Evolutionary conservation across 345 rosid species (phyloP).

Genomic region (Syzygium oleosum): DNA sequence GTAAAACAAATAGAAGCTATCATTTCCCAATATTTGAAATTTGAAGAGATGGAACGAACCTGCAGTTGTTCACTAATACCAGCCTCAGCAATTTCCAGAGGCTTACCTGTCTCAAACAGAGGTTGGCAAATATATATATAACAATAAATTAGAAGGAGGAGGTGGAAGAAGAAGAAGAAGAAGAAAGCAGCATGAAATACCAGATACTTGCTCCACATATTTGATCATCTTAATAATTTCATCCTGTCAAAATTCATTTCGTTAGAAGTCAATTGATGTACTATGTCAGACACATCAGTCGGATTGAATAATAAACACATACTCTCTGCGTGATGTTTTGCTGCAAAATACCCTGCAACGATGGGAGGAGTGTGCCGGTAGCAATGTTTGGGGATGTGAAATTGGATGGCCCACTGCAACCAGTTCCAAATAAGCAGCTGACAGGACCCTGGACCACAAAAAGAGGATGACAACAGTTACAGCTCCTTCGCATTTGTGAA

Average conservation of each 20-base stretch:
- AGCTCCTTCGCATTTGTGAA: neutral
- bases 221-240: constrained; percentile 82
- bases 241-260: constrained; percentile 49
- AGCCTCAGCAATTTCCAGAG: constrained; percentile 42
- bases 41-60: constrained; percentile 22
- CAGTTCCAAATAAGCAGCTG: constrained; percentile 33
- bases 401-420: constrained; percentile 38
- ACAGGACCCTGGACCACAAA: constrained; percentile 43
- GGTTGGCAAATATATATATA: constrained; percentile 2
- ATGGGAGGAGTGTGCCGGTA: constrained; percentile 46
- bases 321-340: constrained; percentile 82
- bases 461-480: neutral
- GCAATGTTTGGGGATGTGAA: constrained; percentile 35
- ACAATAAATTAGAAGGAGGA: constrained; percentile 1
- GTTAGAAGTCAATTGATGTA: neutral
- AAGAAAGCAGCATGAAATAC: constrained; percentile 27
- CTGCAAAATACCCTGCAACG: constrained; percentile 77
- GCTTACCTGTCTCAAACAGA: constrained; percentile 46
- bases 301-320: neutral
- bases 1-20: neutral
- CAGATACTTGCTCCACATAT: constrained; percentile 67
- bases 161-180: neutral
- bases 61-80: constrained; percentile 45
- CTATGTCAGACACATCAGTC: neutral
- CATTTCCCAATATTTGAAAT: neutral